Evolutionary conservation across 2,329 filamentous ascomycete genomes (phyloP).

Genomic region (Knufia fluminis): DNA sequence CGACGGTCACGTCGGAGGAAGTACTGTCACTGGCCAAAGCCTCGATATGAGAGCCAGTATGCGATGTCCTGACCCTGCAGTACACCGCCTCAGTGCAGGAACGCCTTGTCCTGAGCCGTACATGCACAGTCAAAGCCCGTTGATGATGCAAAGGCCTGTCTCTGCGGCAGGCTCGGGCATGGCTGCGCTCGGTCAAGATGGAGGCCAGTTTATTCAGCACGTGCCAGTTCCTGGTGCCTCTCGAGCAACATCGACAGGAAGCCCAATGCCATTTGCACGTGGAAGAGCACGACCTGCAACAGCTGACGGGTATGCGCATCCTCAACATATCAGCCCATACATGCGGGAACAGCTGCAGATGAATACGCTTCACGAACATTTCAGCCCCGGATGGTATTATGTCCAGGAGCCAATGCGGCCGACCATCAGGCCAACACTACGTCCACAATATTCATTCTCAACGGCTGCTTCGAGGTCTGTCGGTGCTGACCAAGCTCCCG

Average conservation of each 20-base stretch:
- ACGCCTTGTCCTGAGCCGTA: slow-evolving; percentile 9
- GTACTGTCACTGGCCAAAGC: too few relatives aligned
- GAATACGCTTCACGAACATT: slow-evolving; percentile 15
- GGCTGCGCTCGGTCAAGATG: neutral
- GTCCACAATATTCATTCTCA: slow-evolving; percentile 20
- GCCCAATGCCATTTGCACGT: slow-evolving; percentile 20
- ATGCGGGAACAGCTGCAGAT: slow-evolving; percentile 9
- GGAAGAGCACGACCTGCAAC: slow-evolving; percentile 9
- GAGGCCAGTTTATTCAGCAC: neutral
- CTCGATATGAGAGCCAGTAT: slow-evolving; percentile 9
- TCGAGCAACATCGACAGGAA: slow-evolving; percentile 22
- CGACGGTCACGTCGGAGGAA: neutral
- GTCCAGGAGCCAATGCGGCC: slow-evolving; percentile 10
- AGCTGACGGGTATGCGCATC: neutral
- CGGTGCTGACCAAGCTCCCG: slow-evolving; percentile 19
- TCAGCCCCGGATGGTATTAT: slow-evolving; percentile 23
- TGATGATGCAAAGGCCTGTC: neutral
- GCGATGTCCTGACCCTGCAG: slow-evolving; percentile 17
- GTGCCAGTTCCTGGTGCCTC: neutral
- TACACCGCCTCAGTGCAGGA: slow-evolving; percentile 10
- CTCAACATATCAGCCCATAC: neutral
- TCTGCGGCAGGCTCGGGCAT: neutral
- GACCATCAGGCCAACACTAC: neutral
- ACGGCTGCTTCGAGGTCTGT: slow-evolving; percentile 21
- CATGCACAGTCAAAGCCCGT: slow-evolving; percentile 4